Base-by-base conservation (phyloP, 768 basidiomycete species). In the Suillus ampliporus region DNA sequence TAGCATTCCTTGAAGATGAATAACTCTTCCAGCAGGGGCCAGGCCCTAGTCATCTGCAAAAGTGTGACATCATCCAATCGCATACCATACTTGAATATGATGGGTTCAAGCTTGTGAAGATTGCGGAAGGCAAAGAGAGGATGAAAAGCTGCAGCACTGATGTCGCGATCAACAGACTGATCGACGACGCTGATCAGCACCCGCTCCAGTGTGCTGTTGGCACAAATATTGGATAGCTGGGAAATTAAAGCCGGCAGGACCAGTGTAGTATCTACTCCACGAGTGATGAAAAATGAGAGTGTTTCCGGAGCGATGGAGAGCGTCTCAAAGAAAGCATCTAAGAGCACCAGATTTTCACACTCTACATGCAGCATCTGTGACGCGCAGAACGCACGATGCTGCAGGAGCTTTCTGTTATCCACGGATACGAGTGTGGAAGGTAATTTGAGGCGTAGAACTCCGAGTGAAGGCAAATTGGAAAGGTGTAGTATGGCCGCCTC, bases 31-130 rank as follows among this genome's bases (percentile, higher is more conserved):
- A 60, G 48, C 5, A 21, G 23, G 17, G 59, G 59, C 47, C 46
- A 60, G 38, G 59, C 35, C 47, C 10, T 51, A 19, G 59, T 48
- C 35, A 52, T 48, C 31, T 60, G 46, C 14, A 19, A 35, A 9
- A 60, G 34, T 17, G 6, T 44, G 34, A 19, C 31, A 21, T 58
- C 41, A 21, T 58, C 34, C 13, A 58, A 40, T 41, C 4, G 15
- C 41, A 41, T 15, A 41, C 2, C 17, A 19, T 17, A 41, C 7
- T 17, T 17, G 5, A 17, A 5, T 0, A 15, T 41, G 15, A 41
- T 17, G 17, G 6, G 4, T 31, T 41, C 17, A 17, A 41, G 17
- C 17, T 41, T 17, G 4, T 15, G 41, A 41, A 41, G 41, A 17
- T 41, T 41, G 41, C 41, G 17, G 41, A 41, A 41, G 15, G 41